Percentiles rank a stretch among this genome's conserved stretches.
Evolutionary conservation across 2,329 filamentous ascomycete genomes (phyloP).

Genomic region (Fusarium sarcochroum): DNA sequence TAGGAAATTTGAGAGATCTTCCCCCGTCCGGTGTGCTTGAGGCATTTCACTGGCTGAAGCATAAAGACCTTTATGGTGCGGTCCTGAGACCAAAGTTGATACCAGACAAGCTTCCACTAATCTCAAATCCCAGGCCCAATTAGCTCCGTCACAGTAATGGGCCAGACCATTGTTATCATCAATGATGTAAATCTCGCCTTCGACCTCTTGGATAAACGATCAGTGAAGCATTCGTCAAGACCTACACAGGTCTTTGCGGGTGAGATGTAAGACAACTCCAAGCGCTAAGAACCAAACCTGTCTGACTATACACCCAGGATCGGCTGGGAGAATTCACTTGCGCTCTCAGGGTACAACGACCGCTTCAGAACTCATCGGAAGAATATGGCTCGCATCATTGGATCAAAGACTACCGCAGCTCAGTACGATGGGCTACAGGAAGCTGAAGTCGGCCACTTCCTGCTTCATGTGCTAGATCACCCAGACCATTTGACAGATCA

Average conservation of each 20-base stretch:
- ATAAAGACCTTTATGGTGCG: slow-evolving; percentile 28
- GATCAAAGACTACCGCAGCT: slow-evolving; percentile 56
- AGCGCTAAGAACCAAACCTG: neutral
- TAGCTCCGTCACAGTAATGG: slow-evolving; percentile 55
- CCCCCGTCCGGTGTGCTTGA: slow-evolving; percentile 24
- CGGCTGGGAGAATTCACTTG: slow-evolving; percentile 52
- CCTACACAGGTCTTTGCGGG: slow-evolving; percentile 26
- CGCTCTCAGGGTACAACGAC: slow-evolving; percentile 54
- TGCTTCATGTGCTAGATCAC: slow-evolving; percentile 51
- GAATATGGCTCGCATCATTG: slow-evolving; percentile 59
- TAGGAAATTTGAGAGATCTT: slow-evolving; percentile 29
- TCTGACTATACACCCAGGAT: slow-evolving; percentile 12
- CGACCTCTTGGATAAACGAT: slow-evolving; percentile 53
- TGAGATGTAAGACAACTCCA: slow-evolving; percentile 20
- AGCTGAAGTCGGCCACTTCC: slow-evolving; percentile 50
- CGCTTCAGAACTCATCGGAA: slow-evolving; percentile 60
- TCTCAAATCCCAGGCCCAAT: slow-evolving; percentile 58
- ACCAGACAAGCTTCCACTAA: neutral
- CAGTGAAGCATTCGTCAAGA: slow-evolving; percentile 18
- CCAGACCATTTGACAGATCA: slow-evolving; percentile 57
- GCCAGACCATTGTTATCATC: slow-evolving; percentile 58
- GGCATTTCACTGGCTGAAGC: slow-evolving; percentile 34
- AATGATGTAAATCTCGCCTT: slow-evolving; percentile 54
- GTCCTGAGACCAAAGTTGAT: too few relatives aligned
- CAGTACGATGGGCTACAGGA: slow-evolving; percentile 60